These are phyloP conservation scores for Cucurbita moschata DNA, from an alignment of 306 rosid genomes.

Conservation along the genomic window DNA sequence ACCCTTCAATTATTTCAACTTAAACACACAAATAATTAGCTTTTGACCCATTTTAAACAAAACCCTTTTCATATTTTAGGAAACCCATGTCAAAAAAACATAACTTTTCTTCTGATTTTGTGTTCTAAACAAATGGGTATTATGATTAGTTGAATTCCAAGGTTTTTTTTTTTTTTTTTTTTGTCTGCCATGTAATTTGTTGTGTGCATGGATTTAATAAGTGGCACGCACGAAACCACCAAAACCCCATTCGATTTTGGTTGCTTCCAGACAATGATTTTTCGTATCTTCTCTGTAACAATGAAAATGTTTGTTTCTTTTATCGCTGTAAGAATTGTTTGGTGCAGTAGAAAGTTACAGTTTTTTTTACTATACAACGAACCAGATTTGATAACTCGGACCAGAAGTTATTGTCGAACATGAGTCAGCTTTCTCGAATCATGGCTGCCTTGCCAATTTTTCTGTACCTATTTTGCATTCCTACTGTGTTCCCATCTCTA, in stretches of 20 bases:
- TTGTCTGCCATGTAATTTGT: background rate
- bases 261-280: background rate
- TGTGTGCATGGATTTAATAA: background rate
- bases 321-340: background rate
- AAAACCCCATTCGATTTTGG: background rate
- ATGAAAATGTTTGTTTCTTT: background rate
- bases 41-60: too few species aligned
- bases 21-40: background rate
- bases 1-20: slow-evolving; percentile 17
- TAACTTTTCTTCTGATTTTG: background rate
- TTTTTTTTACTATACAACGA: background rate
- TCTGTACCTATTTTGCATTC: background rate
- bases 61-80: background rate
- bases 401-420: background rate
- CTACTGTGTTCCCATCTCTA: background rate
- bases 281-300: background rate
- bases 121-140: background rate
- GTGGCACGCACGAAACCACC: background rate
- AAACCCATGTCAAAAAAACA: background rate
- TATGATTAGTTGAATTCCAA: background rate
- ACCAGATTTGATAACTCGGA: background rate
- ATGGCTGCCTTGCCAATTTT: background rate
- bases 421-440: background rate
- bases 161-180: background rate
- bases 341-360: background rate